Base-by-base conservation (phyloP, 225 moss, liverwort and hornwort genomes). In the Physcomitrium patens region DNA sequence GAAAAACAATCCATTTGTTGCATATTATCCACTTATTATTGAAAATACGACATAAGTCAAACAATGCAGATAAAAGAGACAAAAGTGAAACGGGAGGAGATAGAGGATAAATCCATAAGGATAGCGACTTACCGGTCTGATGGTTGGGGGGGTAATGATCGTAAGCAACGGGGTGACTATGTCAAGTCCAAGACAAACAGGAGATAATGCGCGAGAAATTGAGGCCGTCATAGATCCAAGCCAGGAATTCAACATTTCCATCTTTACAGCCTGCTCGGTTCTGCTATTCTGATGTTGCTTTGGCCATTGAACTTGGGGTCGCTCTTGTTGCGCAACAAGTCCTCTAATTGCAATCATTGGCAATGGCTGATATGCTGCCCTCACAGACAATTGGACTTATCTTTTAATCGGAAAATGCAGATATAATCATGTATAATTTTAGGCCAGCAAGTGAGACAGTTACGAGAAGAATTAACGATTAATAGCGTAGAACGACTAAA, bases 361-460 rank as follows among this genome's bases (percentile, higher is more conserved):
- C 81, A 80, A 79, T 14, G 89, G 89, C 71, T 89, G 89, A 75
- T 89, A 89, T 61, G 89, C 89, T 88, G 80, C 31, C 53, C 70
- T 22, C 57, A 57, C 72, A 74, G 10, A 72, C 67, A 59, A 72
- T 24, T 76, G 16, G 10, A 22, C 3, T 48, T 51, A 37, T 56
- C 53, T 74, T 19, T 57, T 56, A 65, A 72, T 60, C 23, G 12
- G 42, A 13, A 18, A 67, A 60, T 67, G 12, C 31, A 28, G 28
- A 18, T 67, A 43, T 10, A 22, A 45, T 42, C 5, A 20, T 22
- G 60, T 47, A 44, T 9, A 77, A 47, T 37, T 19, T 16, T 48
- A 71, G 8, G 45, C 18, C 47, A 55, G 49, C 59, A 51, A 28
- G 41, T 65, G 43, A 46, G 58, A 65, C 7, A 63, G 47, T 63